Percentiles rank a stretch among this genome's conserved stretches.
These are phyloP conservation scores for Brassica napus DNA, from an alignment of 345 rosid genomes.

Conservation along the genomic window DNA sequence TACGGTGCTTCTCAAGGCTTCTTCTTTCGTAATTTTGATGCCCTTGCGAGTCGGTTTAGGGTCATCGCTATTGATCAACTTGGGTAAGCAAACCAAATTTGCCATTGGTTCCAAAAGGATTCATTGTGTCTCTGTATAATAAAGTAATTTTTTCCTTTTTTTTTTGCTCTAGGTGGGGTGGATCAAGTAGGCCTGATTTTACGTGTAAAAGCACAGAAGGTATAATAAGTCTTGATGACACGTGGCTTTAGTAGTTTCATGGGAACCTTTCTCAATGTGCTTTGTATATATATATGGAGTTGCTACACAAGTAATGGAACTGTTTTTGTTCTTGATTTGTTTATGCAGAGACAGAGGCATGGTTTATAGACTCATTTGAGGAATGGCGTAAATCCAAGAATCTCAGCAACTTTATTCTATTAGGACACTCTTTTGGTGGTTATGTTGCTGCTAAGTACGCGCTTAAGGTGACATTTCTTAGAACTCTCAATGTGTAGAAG, in stretches of 20 bases:
- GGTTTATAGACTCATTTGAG: slow-evolving; percentile 98
- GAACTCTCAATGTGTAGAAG: not conserved
- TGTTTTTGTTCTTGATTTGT: not conserved
- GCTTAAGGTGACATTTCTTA: slow-evolving; percentile 63
- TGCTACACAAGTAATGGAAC: slow-evolving; percentile 5
- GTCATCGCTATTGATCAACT: slow-evolving; percentile 93
- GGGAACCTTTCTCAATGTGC: not conserved
- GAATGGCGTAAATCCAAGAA: slow-evolving; percentile 93
- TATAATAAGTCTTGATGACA: slow-evolving; percentile 5
- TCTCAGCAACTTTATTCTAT: slow-evolving; percentile 77
- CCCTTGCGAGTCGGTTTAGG: slow-evolving; percentile 73
- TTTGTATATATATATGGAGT: not conserved
- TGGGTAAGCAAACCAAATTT: slow-evolving; percentile 56
- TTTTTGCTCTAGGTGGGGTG: slow-evolving; percentile 71
- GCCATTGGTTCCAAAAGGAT: not conserved
- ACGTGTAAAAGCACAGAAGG: slow-evolving; percentile 98
- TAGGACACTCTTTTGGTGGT: slow-evolving; percentile 99
- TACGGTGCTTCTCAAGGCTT: slow-evolving; percentile 97
- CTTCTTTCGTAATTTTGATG: slow-evolving; percentile 90
- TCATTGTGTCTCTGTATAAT: not conserved
- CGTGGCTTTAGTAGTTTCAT: not conserved
- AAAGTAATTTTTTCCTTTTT: not conserved
- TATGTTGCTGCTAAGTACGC: slow-evolving; percentile 97
- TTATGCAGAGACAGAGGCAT: slow-evolving; percentile 90
- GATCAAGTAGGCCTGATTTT: slow-evolving; percentile 99